Base-by-base conservation (phyloP, 306 rosid species). In the Trifolium fragiferum region DNA sequence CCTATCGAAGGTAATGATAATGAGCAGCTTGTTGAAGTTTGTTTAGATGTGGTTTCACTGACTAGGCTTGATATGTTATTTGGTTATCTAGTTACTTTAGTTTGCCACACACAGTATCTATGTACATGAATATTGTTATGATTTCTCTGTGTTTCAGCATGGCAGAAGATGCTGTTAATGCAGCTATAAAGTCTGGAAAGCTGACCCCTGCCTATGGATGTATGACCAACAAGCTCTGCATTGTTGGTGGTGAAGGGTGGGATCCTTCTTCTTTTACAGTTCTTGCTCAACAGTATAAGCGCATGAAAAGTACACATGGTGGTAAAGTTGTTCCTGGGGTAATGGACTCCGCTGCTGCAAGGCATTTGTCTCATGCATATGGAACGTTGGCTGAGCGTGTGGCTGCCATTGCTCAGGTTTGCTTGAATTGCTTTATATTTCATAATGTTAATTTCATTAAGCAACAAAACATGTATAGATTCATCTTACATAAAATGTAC, bases 111-210 rank as follows among this genome's bases (percentile, higher is more conserved):
- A 67, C 46, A 41, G 65, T 40, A 75, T 66, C 72, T 62, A 67
- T 68, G 20, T 72, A n/a, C 38, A 14, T 51, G 32, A 58, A 25
- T 79, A 65, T 71, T 72, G 47, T 83, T 68, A 81, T 88, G 63
- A 81, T 76, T 64, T 25, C 20, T 72, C 20, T 72, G 74, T 33
- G 47, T 57, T 83, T 84, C 99, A 95, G 99, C 86, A 95, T 95
- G 99, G 98, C 99, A 80, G 99, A 92, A 90, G 99, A 95, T 87
- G 99, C 93, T 35, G 99, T 95, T 78, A 72, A 89, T 78, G 89
- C 90, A 58, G 98, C 99, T 32, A 90, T 95, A 41, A 90, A 92
- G 84, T 89, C 99, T 69, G 99, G 98, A 72, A 90, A 89, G 85
- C 90, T 95, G 77, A 85, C 81, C 70, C 89, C 99, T 1, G 16